Conservation (phyloP, 768 basidiomycete species). For the Trametes maxima region DNA sequence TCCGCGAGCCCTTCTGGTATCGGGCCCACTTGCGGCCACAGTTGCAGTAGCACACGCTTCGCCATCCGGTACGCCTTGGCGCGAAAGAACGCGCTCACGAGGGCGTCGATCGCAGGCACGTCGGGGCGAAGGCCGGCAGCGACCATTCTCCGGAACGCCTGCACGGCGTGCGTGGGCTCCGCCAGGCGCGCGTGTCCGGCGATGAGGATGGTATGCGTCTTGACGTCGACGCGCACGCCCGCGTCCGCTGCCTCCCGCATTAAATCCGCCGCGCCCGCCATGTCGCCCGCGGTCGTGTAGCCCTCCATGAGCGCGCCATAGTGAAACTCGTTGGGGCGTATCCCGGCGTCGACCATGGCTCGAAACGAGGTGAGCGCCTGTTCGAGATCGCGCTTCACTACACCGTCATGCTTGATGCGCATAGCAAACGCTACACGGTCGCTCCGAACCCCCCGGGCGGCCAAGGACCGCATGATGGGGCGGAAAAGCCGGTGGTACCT, state of each 20-base stretch:
- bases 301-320: constrained; percentile 77
- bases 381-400: constrained; percentile 46
- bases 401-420: constrained; percentile 64
- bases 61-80: constrained; percentile 55
- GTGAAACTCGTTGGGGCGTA: constrained; percentile 74
- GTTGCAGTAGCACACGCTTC: constrained; percentile 51
- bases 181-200: constrained; percentile 66
- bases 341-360: constrained; percentile 63
- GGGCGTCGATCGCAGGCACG: constrained; percentile 67
- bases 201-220: constrained; percentile 80
- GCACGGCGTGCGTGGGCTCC: constrained; percentile 53
- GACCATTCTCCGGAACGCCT: constrained; percentile 65
- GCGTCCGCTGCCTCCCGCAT: constrained; percentile 53
- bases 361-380: constrained; percentile 44
- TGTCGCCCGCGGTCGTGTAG: constrained; percentile 61
- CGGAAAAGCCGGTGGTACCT: constrained; percentile 38
- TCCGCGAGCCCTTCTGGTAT: constrained; percentile 54
- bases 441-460: constrained; percentile 49
- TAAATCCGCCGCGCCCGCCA: constrained; percentile 54
- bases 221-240: constrained; percentile 58
- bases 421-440: constrained; percentile 61
- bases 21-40: constrained; percentile 68
- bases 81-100: constrained; percentile 67
- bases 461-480: constrained; percentile 50
- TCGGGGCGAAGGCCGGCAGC: constrained; percentile 66